Percentiles rank a stretch among this genome's conserved stretches.
Evolutionary conservation across 2,329 filamentous ascomycete genomes (phyloP).

Genomic region (Trichoderma atroviride): DNA sequence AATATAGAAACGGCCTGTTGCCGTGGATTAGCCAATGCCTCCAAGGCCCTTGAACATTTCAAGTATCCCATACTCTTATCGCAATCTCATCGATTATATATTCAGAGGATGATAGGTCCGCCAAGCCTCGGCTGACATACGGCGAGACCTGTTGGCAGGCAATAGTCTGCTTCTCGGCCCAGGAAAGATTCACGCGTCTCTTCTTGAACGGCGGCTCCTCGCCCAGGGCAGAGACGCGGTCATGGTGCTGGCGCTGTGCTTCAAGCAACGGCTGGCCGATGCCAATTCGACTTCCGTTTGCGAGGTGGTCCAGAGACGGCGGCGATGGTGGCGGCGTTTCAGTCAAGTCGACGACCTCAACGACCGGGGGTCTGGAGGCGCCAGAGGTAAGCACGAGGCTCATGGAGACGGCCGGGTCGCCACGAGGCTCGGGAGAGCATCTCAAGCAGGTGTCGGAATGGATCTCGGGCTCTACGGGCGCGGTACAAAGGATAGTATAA

Average conservation of each 20-base stretch:
- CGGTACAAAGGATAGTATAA: not conserved
- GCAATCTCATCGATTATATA: constrained; percentile 38
- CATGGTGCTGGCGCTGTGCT: not conserved
- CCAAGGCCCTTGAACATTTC: not conserved
- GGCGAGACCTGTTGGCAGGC: constrained; percentile 31
- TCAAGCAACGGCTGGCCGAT: not conserved
- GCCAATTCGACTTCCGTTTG: constrained; percentile 2
- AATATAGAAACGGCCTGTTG: constrained; percentile 33
- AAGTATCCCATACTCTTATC: constrained; percentile 34
- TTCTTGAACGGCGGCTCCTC: constrained; percentile 39
- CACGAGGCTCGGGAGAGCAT: constrained; percentile 6
- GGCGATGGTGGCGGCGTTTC: constrained; percentile 19
- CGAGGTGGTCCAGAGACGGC: not conserved
- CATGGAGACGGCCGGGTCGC: constrained; percentile 18
- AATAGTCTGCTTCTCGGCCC: constrained; percentile 26
- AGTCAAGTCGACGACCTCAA: constrained; percentile 26
- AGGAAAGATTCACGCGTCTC: constrained; percentile 34
- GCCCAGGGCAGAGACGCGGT: constrained; percentile 10
- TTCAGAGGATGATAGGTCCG: constrained; percentile 31
- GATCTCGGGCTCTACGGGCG: not conserved
- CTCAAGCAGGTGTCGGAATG: not conserved
- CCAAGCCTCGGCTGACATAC: constrained; percentile 35
- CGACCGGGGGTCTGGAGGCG: constrained; percentile 16
- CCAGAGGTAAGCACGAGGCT: constrained; percentile 27
- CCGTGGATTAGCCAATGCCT: constrained; percentile 21